Evolutionary conservation across 2,329 filamentous ascomycete genomes (phyloP).

Genomic region (Pestalotiopsis sp.): DNA sequence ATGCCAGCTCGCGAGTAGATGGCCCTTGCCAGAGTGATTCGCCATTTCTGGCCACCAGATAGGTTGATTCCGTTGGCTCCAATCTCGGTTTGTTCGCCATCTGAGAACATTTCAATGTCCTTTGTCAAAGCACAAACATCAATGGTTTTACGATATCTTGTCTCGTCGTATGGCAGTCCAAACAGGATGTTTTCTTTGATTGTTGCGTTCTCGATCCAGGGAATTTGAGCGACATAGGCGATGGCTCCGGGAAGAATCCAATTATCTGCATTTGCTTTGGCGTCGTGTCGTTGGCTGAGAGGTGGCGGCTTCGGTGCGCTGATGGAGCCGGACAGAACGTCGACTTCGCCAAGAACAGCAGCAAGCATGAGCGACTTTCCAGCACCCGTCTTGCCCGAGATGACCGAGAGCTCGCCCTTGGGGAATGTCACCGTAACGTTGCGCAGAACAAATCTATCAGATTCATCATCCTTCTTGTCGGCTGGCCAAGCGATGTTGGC

Average conservation of each 20-base stretch:
- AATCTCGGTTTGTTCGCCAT: slow-evolving; percentile 79
- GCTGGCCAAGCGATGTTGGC: slow-evolving; percentile 75
- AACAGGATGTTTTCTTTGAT: slow-evolving; percentile 80
- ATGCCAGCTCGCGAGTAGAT: slow-evolving; percentile 78
- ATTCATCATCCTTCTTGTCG: slow-evolving; percentile 56
- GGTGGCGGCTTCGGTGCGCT: slow-evolving; percentile 51
- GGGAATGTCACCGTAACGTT: slow-evolving; percentile 69
- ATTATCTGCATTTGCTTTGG: slow-evolving; percentile 59
- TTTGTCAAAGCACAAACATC: slow-evolving; percentile 73
- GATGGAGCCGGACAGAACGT: slow-evolving; percentile 64
- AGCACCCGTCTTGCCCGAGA: slow-evolving; percentile 75
- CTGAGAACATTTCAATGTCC: slow-evolving; percentile 73
- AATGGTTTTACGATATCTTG: slow-evolving; percentile 70
- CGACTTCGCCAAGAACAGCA: slow-evolving; percentile 73
- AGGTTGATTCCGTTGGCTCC: slow-evolving; percentile 84
- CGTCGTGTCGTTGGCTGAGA: slow-evolving; percentile 57
- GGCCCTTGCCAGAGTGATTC: slow-evolving; percentile 76
- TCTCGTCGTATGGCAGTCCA: slow-evolving; percentile 66
- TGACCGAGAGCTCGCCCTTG: slow-evolving; percentile 66
- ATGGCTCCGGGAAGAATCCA: slow-evolving; percentile 72
- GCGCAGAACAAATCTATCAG: slow-evolving; percentile 64
- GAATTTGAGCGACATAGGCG: slow-evolving; percentile 76
- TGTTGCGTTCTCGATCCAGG: slow-evolving; percentile 83
- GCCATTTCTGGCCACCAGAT: slow-evolving; percentile 81
- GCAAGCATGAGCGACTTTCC: slow-evolving; percentile 77